Percentiles rank a stretch among this genome's conserved stretches.
phyloP scores from a whole-genome alignment of 768 basidiomycete genomes.

The Leccinum variicolor region DNA sequence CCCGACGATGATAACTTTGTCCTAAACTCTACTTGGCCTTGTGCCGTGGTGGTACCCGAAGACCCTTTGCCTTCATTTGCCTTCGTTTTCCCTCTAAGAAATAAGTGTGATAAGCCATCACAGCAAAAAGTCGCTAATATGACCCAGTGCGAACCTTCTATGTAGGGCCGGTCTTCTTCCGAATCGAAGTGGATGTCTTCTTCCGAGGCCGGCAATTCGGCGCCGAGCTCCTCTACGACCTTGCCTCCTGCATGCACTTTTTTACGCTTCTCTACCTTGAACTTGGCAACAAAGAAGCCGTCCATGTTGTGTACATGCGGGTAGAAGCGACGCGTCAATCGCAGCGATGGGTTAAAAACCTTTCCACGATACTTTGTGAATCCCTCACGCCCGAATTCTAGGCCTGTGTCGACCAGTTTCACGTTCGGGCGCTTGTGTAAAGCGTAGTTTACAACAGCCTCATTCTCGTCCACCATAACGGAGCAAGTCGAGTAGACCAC shows the following conservation, averaged over 20 bases:
- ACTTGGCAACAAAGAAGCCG: conserved; percentile 98
- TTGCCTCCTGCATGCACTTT: conserved; percentile 42
- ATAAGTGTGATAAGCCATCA: neutral
- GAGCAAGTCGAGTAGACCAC: conserved; percentile 99
- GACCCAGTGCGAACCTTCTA: conserved; percentile 61
- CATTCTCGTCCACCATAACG: conserved; percentile 97
- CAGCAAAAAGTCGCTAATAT: neutral
- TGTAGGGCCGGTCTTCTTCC: conserved; percentile 71
- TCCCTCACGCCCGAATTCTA: conserved; percentile 91
- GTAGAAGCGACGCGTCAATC: conserved; percentile 85
- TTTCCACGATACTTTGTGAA: conserved; percentile 91
- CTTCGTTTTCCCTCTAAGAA: conserved; percentile 65
- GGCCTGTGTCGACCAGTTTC: conserved; percentile 87
- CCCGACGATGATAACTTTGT: conserved; percentile 17
- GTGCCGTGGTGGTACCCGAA: conserved; percentile 58
- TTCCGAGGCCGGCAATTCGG: conserved; percentile 25
- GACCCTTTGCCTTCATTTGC: conserved; percentile 72
- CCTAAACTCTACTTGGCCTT: conserved; percentile 26
- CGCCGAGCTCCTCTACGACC: conserved; percentile 20
- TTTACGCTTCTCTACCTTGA: conserved; percentile 83
- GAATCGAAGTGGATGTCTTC: conserved; percentile 59
- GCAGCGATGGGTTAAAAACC: conserved; percentile 74
- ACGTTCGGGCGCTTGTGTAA: conserved; percentile 91
- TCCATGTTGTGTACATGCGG: conserved; percentile 99
- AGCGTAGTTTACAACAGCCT: conserved; percentile 96